Evolutionary conservation across 371 early-diverging fungal genomes (phyloP), one percentile per base, ranked within the genome.

Genomic region (Syncephalastrum racemosum): DNA sequence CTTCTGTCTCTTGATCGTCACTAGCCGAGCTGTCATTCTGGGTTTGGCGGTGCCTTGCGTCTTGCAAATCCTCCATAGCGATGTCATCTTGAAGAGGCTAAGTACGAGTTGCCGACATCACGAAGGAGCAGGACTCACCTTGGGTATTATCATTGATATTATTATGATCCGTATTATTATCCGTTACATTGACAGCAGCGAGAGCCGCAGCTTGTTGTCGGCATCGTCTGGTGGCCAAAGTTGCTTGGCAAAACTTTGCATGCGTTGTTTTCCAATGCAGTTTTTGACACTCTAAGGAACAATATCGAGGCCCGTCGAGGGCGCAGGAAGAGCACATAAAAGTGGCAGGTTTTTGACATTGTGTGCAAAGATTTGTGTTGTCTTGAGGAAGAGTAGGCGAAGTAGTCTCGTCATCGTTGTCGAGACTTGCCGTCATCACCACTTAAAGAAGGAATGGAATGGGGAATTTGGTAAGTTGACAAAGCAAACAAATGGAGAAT

Each of bases 201-300:
- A 10, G 10, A 31, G 36, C n/a, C n/a, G n/a, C 36, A 10, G 36
- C 36, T 10, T 10, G 36, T 2, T 31, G 67, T 52, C 69, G 48
- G 43, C 57, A 40, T 39, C 52, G 49, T 49, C 67, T 55, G 4
- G 73, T 66, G 4, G 57, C 67, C n/a, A 50, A 23, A 19, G 73
- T 65, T 15, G 71, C 77, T 31, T 71, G 60, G 42, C 83, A 85
- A 27, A 67, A 71, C 61, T 55, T 63, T 53, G 72, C 77, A 62
- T 88, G 88, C 8, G 48, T 58, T 31, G 56, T 56, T 48, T 60
- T 66, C 90, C 91, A 91, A 69, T 88, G 81, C 6, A 45, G 45
- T 14, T 80, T 74, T 67, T 91, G 91, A 59, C 91, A 91, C 22
- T 79, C 80, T 16, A 68, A 58, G 20, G 86, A 86, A 67, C 91